A percentile compares a stretch with the other conserved stretches of the same genome.
Evolutionary conservation across 768 basidiomycete species (phyloP).

Genomic region (Leucocoprinus sp.): DNA sequence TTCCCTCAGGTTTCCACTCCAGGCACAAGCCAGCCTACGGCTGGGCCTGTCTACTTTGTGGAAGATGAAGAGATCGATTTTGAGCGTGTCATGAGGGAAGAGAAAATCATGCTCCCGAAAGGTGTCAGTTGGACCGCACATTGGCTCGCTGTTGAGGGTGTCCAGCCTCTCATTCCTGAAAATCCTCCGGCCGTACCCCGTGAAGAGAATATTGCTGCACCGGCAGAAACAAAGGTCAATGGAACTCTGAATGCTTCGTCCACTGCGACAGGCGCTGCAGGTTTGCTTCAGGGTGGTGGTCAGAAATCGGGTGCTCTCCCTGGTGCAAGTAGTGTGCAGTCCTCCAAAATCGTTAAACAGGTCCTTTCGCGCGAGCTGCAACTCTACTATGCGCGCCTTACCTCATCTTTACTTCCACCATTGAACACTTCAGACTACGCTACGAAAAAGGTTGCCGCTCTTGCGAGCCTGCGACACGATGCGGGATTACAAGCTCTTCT

Average conservation of each 20-base stretch:
- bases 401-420: constrained; percentile 72
- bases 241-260: constrained; percentile 17
- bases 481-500: constrained; percentile 87
- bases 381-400: constrained; percentile 89
- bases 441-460: constrained; percentile 73
- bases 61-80: constrained; percentile 99
- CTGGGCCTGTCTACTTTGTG: constrained; percentile 81
- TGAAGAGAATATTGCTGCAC: constrained; percentile 26
- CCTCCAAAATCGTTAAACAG: constrained; percentile 68
- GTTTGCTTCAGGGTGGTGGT: constrained; percentile 14
- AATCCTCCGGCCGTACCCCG: constrained; percentile 82
- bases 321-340: constrained; percentile 17
- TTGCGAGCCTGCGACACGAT: constrained; percentile 83
- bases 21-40: constrained; percentile 25
- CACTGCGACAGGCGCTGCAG: constrained; percentile 20
- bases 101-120: constrained; percentile 74
- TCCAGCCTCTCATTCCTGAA: constrained; percentile 93
- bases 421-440: constrained; percentile 40
- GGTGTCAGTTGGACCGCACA: constrained; percentile 88
- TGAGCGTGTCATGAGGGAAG: constrained; percentile 80
- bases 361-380: constrained; percentile 91
- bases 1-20: constrained; percentile 28
- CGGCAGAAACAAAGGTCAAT: constrained; percentile 8
- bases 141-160: constrained; percentile 97
- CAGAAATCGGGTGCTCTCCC: constrained; percentile 18